Base-by-base conservation (phyloP, 768 basidiomycete species). In the Gymnopilus dilepis region DNA sequence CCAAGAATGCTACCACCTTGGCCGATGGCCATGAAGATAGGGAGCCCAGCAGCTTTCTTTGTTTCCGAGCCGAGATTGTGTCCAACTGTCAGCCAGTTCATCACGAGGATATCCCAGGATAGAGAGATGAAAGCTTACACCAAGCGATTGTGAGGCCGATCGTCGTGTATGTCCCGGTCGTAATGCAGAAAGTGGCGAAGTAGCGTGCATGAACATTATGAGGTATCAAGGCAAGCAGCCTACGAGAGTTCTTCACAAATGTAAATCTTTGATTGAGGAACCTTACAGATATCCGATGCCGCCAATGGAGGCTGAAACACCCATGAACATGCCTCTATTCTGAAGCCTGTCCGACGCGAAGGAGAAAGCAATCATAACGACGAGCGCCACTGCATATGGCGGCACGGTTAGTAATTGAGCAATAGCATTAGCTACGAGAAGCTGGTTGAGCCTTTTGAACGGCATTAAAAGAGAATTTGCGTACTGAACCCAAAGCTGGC, bases 21-120 rank as follows among this genome's bases (percentile, higher is more conserved):
- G 0, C 91, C 91, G 33, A 92, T 90, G 13, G 88, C 83, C 86
- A 91, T 91, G 69, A 91, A 91, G 75, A 90, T 81, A 6, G 89
- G 89, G 30, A 91, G 87, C 0, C 90, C 90, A 0, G 89, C 84
- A 0, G 91, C 90, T 58, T 84, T 86, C 73, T 92, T 91, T 0
- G 87, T 86, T 67, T 92, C 91, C 0, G 90, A 91, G 2, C 89
- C 90, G 6, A 91, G 80, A 66, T 91, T 92, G 66, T 91, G 89
- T 3, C 88, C 84, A 64, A 82, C 87, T 91, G 58, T 22, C 48
- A 51, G 28, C 12, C 52, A 45, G 15, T 26, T 22, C 24, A 19
- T 34, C 47, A 17, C 33, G 8, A 5, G 31, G 26, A 26, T 45
- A 43, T 21, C 26, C 13, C 11, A 17, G n/a, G 62, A 48, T 38